Evolutionary conservation across 176 grass and related monocot genomes (phyloP), one percentile per base, ranked within the genome.

Genomic region (Eleusine indica): DNA sequence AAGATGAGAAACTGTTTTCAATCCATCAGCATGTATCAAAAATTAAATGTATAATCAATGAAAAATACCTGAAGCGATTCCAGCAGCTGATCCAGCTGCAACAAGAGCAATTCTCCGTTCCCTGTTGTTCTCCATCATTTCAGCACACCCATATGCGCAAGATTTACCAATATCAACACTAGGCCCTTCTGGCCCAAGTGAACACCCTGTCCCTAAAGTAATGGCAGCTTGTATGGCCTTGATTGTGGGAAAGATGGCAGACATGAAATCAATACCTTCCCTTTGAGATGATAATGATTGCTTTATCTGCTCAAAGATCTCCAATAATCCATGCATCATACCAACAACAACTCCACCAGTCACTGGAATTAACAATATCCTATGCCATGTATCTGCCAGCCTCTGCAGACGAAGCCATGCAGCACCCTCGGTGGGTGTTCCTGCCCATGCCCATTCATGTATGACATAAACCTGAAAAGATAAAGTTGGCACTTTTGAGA

Each of bases 51-150:
- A 79, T 83, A 73, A 65, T 60, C 48, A 74, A 71, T 43, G 21
- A 39, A 66, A 35, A 73, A 74, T 90, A 95, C 96, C 96, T 93
- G 96, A 98, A 93, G 96, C 96, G 70, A 98, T 98, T 88, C 96
- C 96, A 90, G 96, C 96, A 88, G 96, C 96, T 41, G 96, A 94
- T 74, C 96, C 93, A 22, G 96, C 93, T 49, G 96, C 96, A 85
- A 98, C 79, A 79, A 98, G 91, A 87, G 96, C 96, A 75, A 95
- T 98, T 60, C 87, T 93, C 49, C 96, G 82, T 74, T 98, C 96
- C 63, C 96, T 91, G 65, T 98, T 95, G 82, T 98, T 95, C 56
- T 98, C 96, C 96, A 98, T 98, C 96, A 98, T 95, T 89, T 98
- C 93, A 68, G 96, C 94, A 77, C 96, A 98, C n/a, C 96, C 96